Conservation (phyloP, 345 rosid species). For the Boechera divaricarpa region DNA sequence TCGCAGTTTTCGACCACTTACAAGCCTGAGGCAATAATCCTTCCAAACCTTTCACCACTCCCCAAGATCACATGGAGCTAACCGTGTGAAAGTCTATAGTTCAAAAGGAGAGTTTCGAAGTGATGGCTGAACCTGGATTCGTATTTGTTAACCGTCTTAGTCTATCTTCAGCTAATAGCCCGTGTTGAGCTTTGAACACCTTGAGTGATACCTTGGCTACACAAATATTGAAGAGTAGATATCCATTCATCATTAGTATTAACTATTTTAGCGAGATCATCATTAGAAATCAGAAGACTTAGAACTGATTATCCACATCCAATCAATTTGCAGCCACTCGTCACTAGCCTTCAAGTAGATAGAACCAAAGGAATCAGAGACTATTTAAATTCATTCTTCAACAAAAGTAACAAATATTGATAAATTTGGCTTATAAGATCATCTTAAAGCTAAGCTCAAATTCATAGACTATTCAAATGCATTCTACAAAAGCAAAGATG, state of each 20-base stretch:
- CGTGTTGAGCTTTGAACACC: constrained; percentile 80
- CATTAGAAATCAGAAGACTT: constrained; percentile 73
- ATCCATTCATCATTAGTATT: constrained; percentile 95
- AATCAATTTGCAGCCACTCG: constrained; percentile 87
- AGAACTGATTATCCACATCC: constrained; percentile 95
- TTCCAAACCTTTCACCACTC: constrained; percentile 33
- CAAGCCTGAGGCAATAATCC: constrained; percentile 30
- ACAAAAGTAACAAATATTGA: no score
- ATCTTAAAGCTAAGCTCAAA: no score
- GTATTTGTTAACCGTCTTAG: constrained; percentile 61
- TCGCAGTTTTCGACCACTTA: constrained; percentile 17
- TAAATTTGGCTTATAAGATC: no score
- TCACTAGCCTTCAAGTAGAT: constrained; percentile 57
- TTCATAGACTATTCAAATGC: no score
- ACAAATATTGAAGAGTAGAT: constrained; percentile 38
- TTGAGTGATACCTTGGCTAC: constrained; percentile 82
- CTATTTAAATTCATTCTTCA: no score
- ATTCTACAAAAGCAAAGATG: no score
- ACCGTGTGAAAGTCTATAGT: constrained; percentile 28
- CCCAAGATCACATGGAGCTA: constrained; percentile 49
- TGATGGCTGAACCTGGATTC: constrained; percentile 50
- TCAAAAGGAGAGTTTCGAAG: background rate
- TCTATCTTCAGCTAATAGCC: constrained; percentile 89
- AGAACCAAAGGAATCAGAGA: background rate
- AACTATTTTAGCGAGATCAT: constrained; percentile 87